These are phyloP conservation scores for Rhynchosporium secalis DNA, from an alignment of 2,329 filamentous ascomycete species.

Conservation along the genomic window DNA sequence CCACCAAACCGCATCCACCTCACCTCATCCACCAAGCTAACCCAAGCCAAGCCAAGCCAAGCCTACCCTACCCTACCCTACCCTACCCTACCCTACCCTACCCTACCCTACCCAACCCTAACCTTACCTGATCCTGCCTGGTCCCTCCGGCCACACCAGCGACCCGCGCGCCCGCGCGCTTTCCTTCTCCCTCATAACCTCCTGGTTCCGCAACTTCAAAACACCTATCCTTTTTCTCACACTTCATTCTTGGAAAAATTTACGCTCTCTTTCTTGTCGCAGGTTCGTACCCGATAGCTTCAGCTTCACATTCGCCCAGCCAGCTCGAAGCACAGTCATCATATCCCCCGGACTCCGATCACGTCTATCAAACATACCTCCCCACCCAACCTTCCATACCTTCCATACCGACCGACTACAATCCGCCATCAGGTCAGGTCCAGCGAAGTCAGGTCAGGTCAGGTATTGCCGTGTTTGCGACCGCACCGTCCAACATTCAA, in stretches of 20 bases:
- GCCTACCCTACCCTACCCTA: slow-evolving; percentile 1
- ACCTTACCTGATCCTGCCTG: background rate
- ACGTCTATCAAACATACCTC: slow-evolving; percentile 18
- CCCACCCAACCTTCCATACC: too few relatives aligned
- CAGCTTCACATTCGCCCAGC: slow-evolving; percentile 11
- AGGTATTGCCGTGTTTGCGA: slow-evolving; percentile 13
- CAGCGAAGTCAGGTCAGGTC: slow-evolving; percentile 8
- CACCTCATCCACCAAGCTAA: background rate
- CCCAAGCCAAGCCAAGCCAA: background rate
- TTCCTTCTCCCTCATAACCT: slow-evolving; percentile 33
- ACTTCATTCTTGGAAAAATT: slow-evolving; percentile 35
- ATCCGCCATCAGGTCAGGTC: slow-evolving; percentile 17
- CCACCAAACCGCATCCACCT: background rate
- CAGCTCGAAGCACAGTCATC: slow-evolving; percentile 20
- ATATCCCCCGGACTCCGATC: slow-evolving; percentile 21
- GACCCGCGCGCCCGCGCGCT: too few relatives aligned
- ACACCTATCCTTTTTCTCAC: slow-evolving; percentile 7
- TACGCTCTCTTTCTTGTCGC: slow-evolving; percentile 41
- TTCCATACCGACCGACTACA: background rate
- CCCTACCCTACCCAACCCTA: background rate
- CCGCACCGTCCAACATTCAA: background rate
- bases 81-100: background rate
- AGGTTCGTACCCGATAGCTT: slow-evolving; percentile 39
- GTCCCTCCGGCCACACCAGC: background rate
- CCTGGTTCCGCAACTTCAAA: slow-evolving; percentile 38